A percentile compares a stretch with the other conserved stretches of the same genome.
Conservation (phyloP, 495 filamentous ascomycete genomes). For the Neurospora africana region DNA sequence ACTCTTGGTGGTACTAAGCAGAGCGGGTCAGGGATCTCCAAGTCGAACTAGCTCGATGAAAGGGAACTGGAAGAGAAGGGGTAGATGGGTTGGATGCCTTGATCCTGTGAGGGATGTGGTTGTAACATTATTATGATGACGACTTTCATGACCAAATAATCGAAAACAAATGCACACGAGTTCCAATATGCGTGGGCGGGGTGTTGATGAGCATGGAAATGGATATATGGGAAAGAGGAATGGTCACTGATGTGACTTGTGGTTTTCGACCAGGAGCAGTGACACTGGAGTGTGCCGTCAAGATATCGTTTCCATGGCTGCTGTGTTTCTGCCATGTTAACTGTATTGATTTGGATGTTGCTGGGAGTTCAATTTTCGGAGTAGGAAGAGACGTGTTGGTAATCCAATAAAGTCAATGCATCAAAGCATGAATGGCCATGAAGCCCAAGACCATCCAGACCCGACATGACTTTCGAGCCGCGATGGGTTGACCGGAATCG, state of each 20-base stretch:
- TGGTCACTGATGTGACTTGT: too few species aligned
- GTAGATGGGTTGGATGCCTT: neutral
- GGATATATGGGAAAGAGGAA: too few species aligned
- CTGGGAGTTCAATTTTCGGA: too few species aligned
- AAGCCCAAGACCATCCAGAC: neutral
- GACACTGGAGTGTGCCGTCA: neutral
- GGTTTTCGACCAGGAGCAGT: too few species aligned
- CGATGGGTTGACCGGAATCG: neutral
- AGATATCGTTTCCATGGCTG: neutral
- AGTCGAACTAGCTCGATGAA: neutral
- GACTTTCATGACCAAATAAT: neutral
- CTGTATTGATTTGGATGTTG: too few species aligned
- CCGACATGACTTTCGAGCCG: neutral
- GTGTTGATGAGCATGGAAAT: too few species aligned
- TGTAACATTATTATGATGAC: neutral
- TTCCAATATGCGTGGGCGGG: too few species aligned
- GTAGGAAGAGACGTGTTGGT: too few species aligned
- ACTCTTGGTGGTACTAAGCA: conserved; percentile 18
- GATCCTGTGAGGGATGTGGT: neutral
- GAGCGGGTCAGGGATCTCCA: neutral
- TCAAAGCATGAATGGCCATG: neutral
- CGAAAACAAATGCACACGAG: neutral
- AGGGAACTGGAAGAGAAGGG: neutral
- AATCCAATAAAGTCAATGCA: too few species aligned
- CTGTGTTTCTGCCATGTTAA: neutral